Evolutionary conservation across 1,284 basidiomycete genomes (phyloP), one percentile per base, ranked within the genome.

Genomic region (Wolfiporia cocos): DNA sequence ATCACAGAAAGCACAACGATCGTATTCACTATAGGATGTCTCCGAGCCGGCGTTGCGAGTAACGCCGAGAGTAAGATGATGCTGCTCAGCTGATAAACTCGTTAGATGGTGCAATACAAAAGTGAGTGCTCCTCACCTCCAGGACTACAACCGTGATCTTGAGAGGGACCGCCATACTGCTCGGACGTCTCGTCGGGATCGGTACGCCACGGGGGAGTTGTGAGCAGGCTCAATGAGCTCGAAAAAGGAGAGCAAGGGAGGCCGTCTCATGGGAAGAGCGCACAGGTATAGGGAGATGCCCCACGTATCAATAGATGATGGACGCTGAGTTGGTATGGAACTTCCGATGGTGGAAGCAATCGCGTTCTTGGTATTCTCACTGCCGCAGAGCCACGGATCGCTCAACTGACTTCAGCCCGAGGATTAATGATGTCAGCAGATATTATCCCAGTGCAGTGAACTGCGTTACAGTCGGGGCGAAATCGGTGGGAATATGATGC

Each of bases 1-100:
- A 52, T 26, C 15, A 59, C 37, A 19, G 54, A 49, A 4, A 53
- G 49, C 2, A 55, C 41, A 5, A 53, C 42, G 18, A 59, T 44
- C 14, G 49, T 43, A 12, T 54, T 55, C 23, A 57, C 57, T 22
- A 59, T 54, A 5, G 54, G 33, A 44, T 59, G 57, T 34, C 55
- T 55, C 2, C 46, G 54, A 19, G 54, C 53, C 1, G 57, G 57
- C 6, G 57, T 59, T 3, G 37, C 34, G n/a, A 59, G 42, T 34
- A 59, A 43, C 6, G 49, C 43, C 3, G 42, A 36, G 11, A 57
- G 36, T 3, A 53, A 37, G 5, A 50, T 26, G 19, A 57, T 52
- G 22, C 53, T 54, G 21, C 37, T 43, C 7, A 43, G 23, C 56
- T 57, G 28, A 2, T 15, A 14, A n/a, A 19, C 20, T 11, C 22